These are phyloP conservation scores for Aspergillus ibericus DNA, from an alignment of 2,329 filamentous ascomycete genomes.

Conservation along the genomic window DNA sequence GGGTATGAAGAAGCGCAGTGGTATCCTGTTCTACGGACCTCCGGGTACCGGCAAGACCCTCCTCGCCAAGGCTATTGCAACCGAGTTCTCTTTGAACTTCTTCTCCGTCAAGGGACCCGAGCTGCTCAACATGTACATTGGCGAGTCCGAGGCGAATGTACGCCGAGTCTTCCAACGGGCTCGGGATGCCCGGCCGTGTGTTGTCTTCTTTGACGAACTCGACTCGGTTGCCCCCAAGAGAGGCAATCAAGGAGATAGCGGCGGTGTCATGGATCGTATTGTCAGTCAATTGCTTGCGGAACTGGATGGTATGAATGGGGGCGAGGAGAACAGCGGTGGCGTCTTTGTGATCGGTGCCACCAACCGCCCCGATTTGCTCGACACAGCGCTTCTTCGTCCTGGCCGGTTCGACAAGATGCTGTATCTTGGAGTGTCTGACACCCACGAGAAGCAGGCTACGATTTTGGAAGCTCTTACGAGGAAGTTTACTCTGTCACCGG, in stretches of 20 bases:
- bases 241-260: conserved; percentile 94
- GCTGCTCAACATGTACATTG: conserved; percentile 99
- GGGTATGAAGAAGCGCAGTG: conserved; percentile 97
- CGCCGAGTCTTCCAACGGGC: conserved; percentile 99
- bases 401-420: conserved; percentile 98
- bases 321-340: conserved; percentile 73
- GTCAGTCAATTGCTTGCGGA: conserved; percentile 93
- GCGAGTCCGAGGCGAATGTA: conserved; percentile 99
- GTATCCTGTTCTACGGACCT: conserved; percentile 97
- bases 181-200: conserved; percentile 91
- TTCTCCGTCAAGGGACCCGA: conserved; percentile 99
- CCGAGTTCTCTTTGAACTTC: conserved; percentile 98
- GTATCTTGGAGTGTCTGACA: conserved; percentile 93
- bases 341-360: conserved; percentile 98
- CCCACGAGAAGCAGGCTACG: conserved; percentile 91
- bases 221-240: conserved; percentile 96
- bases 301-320: conserved; percentile 95
- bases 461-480: conserved; percentile 92
- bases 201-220: conserved; percentile 97
- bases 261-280: conserved; percentile 97
- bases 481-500: conserved; percentile 84
- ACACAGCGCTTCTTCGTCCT: conserved; percentile 83
- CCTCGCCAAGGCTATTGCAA: conserved; percentile 97
- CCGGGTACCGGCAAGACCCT: conserved; percentile 99
- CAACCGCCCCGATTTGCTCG: conserved; percentile 88